Base-by-base conservation (phyloP, 306 rosid species). In the Hippophae gyantsensis region DNA sequence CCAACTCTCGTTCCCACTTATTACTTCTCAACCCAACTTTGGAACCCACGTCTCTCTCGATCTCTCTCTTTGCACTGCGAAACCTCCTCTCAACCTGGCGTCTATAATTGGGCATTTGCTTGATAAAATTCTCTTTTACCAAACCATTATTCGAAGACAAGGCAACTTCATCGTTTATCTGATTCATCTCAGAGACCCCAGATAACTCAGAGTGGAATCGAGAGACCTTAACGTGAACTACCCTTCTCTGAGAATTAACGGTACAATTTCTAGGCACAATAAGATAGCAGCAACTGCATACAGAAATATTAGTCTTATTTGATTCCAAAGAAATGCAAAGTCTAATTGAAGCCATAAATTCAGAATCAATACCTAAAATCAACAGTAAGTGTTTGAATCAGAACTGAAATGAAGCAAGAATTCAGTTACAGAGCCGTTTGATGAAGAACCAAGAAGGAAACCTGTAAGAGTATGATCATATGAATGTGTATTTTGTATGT, bases 281-380 rank as follows among this genome's bases (percentile, higher is more conserved):
- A 53, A 74, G 10, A 71, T 42, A 72, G 54, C 62, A 57, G 7
- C 23, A 18, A 18, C 69, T 44, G 48, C 44, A 54, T 6, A 59
- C 49, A 1, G 62, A 48, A 26, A 52, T 73, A 68, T 44, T 48
- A 12, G 70, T 57, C 73, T 65, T 72, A 69, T 75, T 79, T 1
- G 81, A 74, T 69, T 84, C 79, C 49, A 74, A 58, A 42, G 69
- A 72, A 67, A 75, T 42, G 13, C 83, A 69, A 65, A 90, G 63
- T 66, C 73, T 73, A 14, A 89, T 76, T 0, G 79, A 84, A 40
- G 86, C 87, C 97, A 89, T 89, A 66, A 67, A 40, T 48, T 45
- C 45, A 56, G 14, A 64, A 64, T 49, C 49, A 46, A 63, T 50
- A 50, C 43, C 52, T 41, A 5, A 10, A 50, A 38, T 58, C 44